phyloP scores from a whole-genome alignment of 208 protist genomes.

The Leishmania gerbilli region DNA sequence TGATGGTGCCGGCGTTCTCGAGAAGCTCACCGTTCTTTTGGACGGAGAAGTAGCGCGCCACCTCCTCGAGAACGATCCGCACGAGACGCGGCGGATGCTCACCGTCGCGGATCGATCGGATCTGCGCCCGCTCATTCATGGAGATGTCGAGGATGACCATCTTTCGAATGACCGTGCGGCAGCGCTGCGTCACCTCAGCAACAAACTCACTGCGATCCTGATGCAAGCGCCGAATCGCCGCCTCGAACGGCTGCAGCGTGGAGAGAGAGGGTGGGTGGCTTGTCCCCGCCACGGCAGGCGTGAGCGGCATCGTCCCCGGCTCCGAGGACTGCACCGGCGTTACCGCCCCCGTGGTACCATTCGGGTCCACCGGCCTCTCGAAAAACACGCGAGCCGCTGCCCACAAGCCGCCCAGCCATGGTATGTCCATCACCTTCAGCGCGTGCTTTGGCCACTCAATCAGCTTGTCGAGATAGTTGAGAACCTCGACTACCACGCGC shows the following conservation, averaged over 20 bases:
- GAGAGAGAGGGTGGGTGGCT: not conserved
- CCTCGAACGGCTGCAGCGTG: constrained; percentile 7
- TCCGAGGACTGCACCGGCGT: not conserved
- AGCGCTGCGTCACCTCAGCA: constrained; percentile 45
- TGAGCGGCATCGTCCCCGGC: not conserved
- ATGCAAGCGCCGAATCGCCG: constrained; percentile 18
- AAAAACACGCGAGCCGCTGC: constrained; percentile 53
- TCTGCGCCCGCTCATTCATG: constrained; percentile 56
- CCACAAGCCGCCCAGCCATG: constrained; percentile 88
- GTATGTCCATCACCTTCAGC: constrained; percentile 55
- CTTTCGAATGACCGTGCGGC: constrained; percentile 65
- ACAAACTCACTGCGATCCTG: constrained; percentile 38
- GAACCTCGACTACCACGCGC: constrained; percentile 52
- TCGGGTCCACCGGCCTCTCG: constrained; percentile 17
- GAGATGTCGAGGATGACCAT: constrained; percentile 78
- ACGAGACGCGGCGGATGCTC: constrained; percentile 46
- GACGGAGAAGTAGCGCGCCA: constrained; percentile 63
- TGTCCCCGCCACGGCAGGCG: not conserved
- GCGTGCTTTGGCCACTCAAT: constrained; percentile 69
- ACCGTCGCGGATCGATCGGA: constrained; percentile 48
- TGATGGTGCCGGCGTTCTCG: constrained; percentile 62
- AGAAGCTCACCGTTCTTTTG: constrained; percentile 35
- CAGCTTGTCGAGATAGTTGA: constrained; percentile 83
- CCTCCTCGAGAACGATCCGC: constrained; percentile 77
- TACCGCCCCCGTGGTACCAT: not conserved